These are phyloP conservation scores for Diaporthe citrichinensis DNA, from an alignment of 2,329 filamentous ascomycete species.

Conservation along the genomic window DNA sequence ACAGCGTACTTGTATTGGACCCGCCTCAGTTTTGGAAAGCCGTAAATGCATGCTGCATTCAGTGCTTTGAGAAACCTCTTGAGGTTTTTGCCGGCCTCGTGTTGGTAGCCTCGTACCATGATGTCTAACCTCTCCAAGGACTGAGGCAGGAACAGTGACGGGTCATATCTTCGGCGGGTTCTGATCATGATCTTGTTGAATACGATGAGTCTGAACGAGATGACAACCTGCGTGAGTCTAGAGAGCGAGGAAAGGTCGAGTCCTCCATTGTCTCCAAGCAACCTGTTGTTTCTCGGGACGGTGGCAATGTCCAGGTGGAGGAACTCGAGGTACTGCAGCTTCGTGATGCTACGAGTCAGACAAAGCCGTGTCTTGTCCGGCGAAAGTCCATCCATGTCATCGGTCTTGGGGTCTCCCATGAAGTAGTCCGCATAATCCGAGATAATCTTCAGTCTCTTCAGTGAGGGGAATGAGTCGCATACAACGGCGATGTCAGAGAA, in stretches of 20 bases:
- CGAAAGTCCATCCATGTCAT: too few species aligned
- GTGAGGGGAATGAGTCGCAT: background rate
- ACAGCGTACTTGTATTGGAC: background rate
- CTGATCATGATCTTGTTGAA: background rate
- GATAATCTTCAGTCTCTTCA: background rate
- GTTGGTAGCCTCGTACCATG: background rate
- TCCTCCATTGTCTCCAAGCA: background rate
- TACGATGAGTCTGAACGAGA: background rate
- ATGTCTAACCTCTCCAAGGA: background rate
- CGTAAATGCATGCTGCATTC: background rate
- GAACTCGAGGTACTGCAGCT: background rate
- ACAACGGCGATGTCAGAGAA: background rate
- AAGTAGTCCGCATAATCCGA: background rate
- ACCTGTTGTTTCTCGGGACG: background rate
- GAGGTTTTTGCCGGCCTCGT: background rate
- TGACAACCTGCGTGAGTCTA: background rate
- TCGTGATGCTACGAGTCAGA: background rate
- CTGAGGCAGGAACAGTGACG: background rate
- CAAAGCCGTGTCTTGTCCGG: too few species aligned
- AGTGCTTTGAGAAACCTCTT: background rate
- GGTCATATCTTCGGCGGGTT: background rate
- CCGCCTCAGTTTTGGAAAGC: background rate
- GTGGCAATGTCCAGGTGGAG: background rate
- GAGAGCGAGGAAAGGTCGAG: background rate
- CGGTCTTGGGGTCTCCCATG: background rate